Base-by-base conservation (phyloP, 768 basidiomycete genomes). In the Amanita molliuscula region DNA sequence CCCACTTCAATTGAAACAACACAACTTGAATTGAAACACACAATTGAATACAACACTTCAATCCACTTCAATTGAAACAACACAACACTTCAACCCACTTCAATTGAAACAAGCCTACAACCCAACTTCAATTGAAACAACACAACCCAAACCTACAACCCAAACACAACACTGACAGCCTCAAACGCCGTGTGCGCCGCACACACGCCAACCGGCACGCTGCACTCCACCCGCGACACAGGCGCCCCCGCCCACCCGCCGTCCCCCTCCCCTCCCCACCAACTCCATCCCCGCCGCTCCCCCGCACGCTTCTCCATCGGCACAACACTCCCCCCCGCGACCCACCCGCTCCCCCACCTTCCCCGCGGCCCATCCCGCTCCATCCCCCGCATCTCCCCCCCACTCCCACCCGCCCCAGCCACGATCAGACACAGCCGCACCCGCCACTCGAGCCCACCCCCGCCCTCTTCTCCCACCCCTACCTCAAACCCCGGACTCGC, bases 391-490 rank as follows among this genome's bases (percentile, higher is more conserved):
- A 77, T 78, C 11, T 75, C 78, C 52, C 77, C 77, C 16, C 68
- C 69, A 2, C 75, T 75, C 8, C 55, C 56, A 45, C 70, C 59
- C 15, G 78, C 69, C 3, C 64, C 75, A 23, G 81, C 81, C 3
- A 97, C 90, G n/a, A 95, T 73, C 47, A 98, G 75, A 44, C 85
- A 84, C 47, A 98, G 57, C 38, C 88, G 73, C 13, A 98, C 83
- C 59, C 84, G 87, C 95, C 95, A 98, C 58, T 88, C 81, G 7
- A 97, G 67, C 0, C 94, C 95, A 7, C 95, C 59, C 4, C 58
- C 49, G 6, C 56, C 57, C 16, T 53, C 57, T 16, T 61, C 59
- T 29, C 77, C 76, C 4, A 84, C 71, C 44, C 72, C 68, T 1
- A 93, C 70, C 47, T 81, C 73, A 65, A 97, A 97, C 0, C 83